Conservation (phyloP, 1,139 yeast species). For the Blastobotrys malaysiensis region DNA sequence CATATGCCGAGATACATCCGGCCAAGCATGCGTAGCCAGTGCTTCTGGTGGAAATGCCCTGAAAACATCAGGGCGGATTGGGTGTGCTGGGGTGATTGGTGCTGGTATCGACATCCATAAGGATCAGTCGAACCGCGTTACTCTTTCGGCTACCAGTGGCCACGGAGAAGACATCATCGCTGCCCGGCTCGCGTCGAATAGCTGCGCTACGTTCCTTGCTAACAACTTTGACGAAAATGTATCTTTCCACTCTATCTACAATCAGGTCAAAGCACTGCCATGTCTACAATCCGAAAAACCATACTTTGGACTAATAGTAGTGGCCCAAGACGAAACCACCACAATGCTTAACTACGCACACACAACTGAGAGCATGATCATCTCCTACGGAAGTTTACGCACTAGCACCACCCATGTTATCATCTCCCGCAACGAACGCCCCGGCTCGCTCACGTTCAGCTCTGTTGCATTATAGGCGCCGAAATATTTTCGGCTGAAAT, state of each 20-base stretch:
- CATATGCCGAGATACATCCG: slow-evolving; percentile 28
- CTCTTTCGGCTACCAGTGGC: slow-evolving; percentile 25
- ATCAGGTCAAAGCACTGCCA: neutral
- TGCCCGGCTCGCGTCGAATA: slow-evolving; percentile 23
- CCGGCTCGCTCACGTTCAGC: neutral
- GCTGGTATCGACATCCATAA: slow-evolving; percentile 26
- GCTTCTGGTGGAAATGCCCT: slow-evolving; percentile 39
- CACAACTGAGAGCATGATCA: slow-evolving; percentile 25
- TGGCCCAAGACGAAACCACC: slow-evolving; percentile 9
- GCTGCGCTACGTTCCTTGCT: slow-evolving; percentile 6
- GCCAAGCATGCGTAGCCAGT: slow-evolving; percentile 29
- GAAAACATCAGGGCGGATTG: slow-evolving; percentile 37
- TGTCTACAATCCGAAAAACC: slow-evolving; percentile 21
- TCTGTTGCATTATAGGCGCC: neutral
- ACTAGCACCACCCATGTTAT: neutral
- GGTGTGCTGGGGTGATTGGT: slow-evolving; percentile 38
- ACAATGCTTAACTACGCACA: slow-evolving; percentile 19
- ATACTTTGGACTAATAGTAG: slow-evolving; percentile 23
- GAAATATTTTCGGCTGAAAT: too few relatives aligned
- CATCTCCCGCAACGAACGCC: neutral
- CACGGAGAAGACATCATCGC: slow-evolving; percentile 36
- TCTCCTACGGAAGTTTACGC: slow-evolving; percentile 13
- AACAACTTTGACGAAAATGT: slow-evolving; percentile 8
- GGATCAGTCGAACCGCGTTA: neutral
- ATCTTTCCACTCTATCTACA: slow-evolving; percentile 5